Base-by-base conservation (phyloP, 495 filamentous ascomycete genomes). In the Penicillium cinerascens region DNA sequence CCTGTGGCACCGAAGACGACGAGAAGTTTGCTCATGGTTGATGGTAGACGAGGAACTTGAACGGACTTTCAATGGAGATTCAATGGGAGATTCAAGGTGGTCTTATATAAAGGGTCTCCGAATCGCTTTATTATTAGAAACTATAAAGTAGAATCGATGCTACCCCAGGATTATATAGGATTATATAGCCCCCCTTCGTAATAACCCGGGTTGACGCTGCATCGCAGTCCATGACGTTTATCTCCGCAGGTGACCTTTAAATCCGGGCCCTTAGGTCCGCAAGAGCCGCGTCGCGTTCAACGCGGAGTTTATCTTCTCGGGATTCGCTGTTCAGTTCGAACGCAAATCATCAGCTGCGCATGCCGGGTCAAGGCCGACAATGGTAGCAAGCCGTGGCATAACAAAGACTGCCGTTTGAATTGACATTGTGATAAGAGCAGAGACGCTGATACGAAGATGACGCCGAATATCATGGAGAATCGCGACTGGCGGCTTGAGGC, bases 1-100 rank as follows among this genome's bases (percentile, higher is more conserved):
- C 85, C 83, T 16, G 85, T 87, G 9, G 81, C 79, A 10, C 82
- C 82, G 53, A 86, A 83, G 26, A 88, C 73, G 27, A 76, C 77
- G 56, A 87, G 66, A 45, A 78, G 46, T 42, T 79, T 76, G 15
- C 65, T 55, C 75, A 78, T 79, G 60, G 38, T 62, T n/a, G 13
- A 42, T 16, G 3, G 27, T 29, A 29, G 27, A 29, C 27, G 7
- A 29, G 9, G 27, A 29, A 29, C 11, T 4, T 10, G 1, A 33
- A 23, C 22, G 22, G 22, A 23, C 2, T 23, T 23, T 23, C 22
- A 6, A n/a, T n/a, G n/a, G n/a, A n/a, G 22, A 23, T 23, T 3
- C 22, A 23, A 23, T 23, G 22, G 22, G 22, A 23, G 22, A n/a
- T 13, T 8, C 29, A 33, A 33, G 4, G 38, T 41, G 22, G 22